phyloP scores from a whole-genome alignment of 805 yeast genomes.

The Candida ficus region DNA sequence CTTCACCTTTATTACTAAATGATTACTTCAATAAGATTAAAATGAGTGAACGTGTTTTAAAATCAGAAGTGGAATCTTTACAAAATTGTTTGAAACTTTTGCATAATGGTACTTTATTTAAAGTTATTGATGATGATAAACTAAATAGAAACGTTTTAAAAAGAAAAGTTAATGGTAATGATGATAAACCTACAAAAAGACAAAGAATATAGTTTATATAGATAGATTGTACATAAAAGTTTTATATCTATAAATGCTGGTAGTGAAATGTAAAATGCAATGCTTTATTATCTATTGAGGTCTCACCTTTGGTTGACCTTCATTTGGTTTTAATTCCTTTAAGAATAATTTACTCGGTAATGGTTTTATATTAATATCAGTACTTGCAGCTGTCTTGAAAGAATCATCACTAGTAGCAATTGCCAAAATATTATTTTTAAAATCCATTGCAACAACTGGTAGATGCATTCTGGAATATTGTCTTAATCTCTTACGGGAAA shows the following conservation, averaged over 20 bases:
- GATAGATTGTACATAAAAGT: not conserved
- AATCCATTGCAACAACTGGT: conserved; percentile 38
- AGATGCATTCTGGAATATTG: conserved; percentile 52
- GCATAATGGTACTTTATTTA: conserved; percentile 25
- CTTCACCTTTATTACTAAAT: conserved; percentile 12
- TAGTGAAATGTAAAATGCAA: not conserved
- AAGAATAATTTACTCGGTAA: conserved; percentile 15
- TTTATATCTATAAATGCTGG: not conserved
- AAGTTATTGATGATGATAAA: conserved; percentile 53
- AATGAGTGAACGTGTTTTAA: conserved; percentile 53
- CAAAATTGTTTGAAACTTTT: conserved; percentile 30
- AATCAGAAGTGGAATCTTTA: conserved; percentile 51
- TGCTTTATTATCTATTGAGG: not conserved
- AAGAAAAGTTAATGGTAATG: conserved; percentile 32
- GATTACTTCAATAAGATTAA: conserved; percentile 21
- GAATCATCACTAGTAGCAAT: conserved; percentile 48
- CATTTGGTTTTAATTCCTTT: conserved; percentile 12
- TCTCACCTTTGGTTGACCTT: conserved; percentile 17
- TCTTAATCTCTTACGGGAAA: conserved; percentile 69
- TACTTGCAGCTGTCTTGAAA: conserved; percentile 33
- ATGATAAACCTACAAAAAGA: conserved; percentile 25
- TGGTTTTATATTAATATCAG: conserved; percentile 12
- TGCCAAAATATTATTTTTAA: conserved; percentile 32
- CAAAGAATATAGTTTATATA: conserved; percentile 13
- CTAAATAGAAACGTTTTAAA: conserved; percentile 55